Evolutionary conservation across 1,284 basidiomycete genomes (phyloP), one percentile per base, ranked within the genome.

Genomic region (Grifola frondosa): DNA sequence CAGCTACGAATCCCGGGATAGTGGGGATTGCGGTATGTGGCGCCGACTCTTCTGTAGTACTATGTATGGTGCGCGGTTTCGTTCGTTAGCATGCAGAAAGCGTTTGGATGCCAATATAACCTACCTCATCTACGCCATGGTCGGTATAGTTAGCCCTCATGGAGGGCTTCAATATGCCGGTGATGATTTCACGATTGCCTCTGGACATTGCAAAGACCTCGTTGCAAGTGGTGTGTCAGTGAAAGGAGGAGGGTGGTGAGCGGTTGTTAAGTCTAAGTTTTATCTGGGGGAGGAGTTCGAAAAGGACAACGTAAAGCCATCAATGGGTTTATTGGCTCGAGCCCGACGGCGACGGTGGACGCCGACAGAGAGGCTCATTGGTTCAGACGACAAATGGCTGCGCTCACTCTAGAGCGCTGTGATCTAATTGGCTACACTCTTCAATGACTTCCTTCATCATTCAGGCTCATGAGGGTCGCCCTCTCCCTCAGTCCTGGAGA

Each of bases 381-480:
- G n/a, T n/a, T n/a, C n/a, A n/a, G n/a, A n/a, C n/a, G n/a, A n/a
- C n/a, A n/a, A n/a, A n/a, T n/a, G n/a, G n/a, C n/a, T n/a, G n/a
- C n/a, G n/a, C n/a, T n/a, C n/a, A n/a, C n/a, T n/a, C n/a, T n/a
- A n/a, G n/a, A n/a, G n/a, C n/a, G n/a, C n/a, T n/a, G n/a, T n/a
- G n/a, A 8, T 21, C 21, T 13, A 9, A 24, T 13, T 26, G 34
- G 8, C 13, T 22, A 3, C 17, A 6, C 32, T 10, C 9, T 21
- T 35, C 17, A 19, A 86, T 86, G 83, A 85, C 83, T 48, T 84
- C 81, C 21, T 84, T 83, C 66, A 78, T 87, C 29, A 84, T 87
- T 58, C 70, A 78, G 48, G 69, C 75, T n/a, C 82, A 84, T 56
- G 65, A 75, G 30, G 60, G 66, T 42, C 74, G 81, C 16, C 40